These are phyloP conservation scores for Fusarium odoratissimum DNA, from an alignment of 2,329 filamentous ascomycete genomes.

Conservation along the genomic window DNA sequence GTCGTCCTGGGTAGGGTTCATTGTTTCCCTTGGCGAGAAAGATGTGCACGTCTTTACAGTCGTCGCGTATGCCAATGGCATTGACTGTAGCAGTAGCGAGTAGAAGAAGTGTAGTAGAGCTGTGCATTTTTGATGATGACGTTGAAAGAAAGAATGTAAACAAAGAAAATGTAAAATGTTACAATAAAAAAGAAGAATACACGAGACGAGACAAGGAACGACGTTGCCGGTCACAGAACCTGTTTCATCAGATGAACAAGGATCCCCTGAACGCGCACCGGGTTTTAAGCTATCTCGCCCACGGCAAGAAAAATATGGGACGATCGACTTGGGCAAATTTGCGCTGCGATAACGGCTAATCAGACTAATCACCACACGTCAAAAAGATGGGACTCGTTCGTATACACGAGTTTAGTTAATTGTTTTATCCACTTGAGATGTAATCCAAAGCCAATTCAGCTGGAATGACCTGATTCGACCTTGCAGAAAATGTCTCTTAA, in stretches of 20 bases:
- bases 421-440: not conserved
- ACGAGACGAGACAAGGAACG: not conserved
- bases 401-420: not conserved
- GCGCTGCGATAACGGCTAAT: not conserved
- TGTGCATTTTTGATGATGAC: not conserved
- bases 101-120: not conserved
- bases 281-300: not conserved
- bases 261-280: not conserved
- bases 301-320: not conserved
- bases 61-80: slow-evolving; percentile 4
- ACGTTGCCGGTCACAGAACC: not conserved
- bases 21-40: slow-evolving; percentile 25
- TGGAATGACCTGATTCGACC: not conserved
- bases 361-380: not conserved
- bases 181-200: not conserved
- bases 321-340: not conserved
- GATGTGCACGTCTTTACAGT: slow-evolving; percentile 18
- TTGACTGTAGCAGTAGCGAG: not conserved
- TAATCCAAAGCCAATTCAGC: not conserved
- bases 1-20: slow-evolving; percentile 18
- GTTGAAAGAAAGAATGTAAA: not conserved
- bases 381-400: not conserved
- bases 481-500: not conserved
- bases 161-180: not conserved
- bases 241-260: not conserved